phyloP scores from a whole-genome alignment of 2,329 filamentous ascomycete genomes.

The Botrytis aclada region DNA sequence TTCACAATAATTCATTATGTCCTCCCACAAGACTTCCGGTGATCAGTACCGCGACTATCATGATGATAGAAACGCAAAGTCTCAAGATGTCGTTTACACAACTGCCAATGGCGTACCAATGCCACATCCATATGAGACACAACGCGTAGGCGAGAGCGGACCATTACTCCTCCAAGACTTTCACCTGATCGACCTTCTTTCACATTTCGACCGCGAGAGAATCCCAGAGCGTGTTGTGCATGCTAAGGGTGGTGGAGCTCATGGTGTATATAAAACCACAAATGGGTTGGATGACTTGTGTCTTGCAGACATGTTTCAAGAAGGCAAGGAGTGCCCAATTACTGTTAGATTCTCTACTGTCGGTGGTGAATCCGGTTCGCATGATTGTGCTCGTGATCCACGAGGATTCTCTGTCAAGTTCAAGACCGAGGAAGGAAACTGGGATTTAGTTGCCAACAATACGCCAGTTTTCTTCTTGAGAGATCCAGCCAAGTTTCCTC shows the following conservation, averaged over 20 bases:
- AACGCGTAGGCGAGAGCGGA: constrained; percentile 45
- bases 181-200: constrained; percentile 59
- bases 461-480: constrained; percentile 74
- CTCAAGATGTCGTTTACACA: constrained; percentile 48
- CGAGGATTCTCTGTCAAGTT: constrained; percentile 73
- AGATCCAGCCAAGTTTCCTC: constrained; percentile 69
- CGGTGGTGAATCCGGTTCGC: constrained; percentile 68
- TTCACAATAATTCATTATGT: constrained; percentile 21
- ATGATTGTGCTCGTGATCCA: constrained; percentile 69
- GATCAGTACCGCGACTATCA: constrained; percentile 42
- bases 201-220: constrained; percentile 58
- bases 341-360: constrained; percentile 72
- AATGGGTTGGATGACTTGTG: constrained; percentile 52
- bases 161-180: constrained; percentile 57
- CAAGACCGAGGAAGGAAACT: constrained; percentile 70
- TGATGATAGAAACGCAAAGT: constrained; percentile 41
- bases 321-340: constrained; percentile 66
- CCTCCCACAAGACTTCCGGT: constrained; percentile 39
- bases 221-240: constrained; percentile 59
- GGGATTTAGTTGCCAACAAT: constrained; percentile 70
- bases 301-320: constrained; percentile 51
- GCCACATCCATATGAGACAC: constrained; percentile 56
- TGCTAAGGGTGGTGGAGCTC: constrained; percentile 56
- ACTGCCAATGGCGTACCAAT: constrained; percentile 45
- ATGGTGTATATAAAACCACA: constrained; percentile 54